phyloP scores from a whole-genome alignment of 2,329 filamentous ascomycete genomes.

The Allantophomopsis lycopodina region DNA sequence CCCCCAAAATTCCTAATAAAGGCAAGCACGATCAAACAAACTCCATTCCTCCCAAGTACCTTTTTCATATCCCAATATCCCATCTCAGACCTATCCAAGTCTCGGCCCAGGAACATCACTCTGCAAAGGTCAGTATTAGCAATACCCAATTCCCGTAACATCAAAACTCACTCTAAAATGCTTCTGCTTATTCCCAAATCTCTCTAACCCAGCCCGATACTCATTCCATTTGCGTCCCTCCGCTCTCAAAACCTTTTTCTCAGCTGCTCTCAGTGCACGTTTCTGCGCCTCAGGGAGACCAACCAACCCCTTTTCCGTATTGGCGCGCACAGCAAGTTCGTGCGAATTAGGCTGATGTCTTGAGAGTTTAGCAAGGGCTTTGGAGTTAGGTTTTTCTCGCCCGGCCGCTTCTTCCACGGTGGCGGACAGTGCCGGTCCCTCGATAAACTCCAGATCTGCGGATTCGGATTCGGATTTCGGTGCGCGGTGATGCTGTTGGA shows the following conservation, averaged over 20 bases:
- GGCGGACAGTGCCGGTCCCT: background rate
- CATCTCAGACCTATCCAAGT: background rate
- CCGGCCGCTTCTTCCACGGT: constrained; percentile 1
- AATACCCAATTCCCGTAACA: too few species aligned
- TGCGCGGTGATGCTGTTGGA: constrained; percentile 1
- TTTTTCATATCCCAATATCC: too few species aligned
- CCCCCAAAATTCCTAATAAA: too few species aligned
- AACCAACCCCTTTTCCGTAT: constrained; percentile 5
- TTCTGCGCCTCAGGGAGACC: constrained; percentile 4
- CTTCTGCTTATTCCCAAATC: constrained; percentile 14
- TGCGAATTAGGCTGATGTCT: too few species aligned
- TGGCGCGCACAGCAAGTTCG: constrained; percentile 3
- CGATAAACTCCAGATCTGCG: too few species aligned
- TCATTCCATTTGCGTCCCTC: constrained; percentile 10
- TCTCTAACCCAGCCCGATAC: constrained; percentile 11
- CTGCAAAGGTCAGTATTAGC: too few species aligned
- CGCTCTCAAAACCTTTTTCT: constrained; percentile 9
- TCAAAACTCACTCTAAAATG: constrained; percentile 7
- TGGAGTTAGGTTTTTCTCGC: too few species aligned
- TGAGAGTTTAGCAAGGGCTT: too few species aligned
- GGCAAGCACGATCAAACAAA: too few species aligned
- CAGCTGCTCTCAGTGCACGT: background rate
- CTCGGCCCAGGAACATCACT: background rate
- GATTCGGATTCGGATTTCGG: background rate
- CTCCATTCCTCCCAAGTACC: too few species aligned